These are phyloP conservation scores for Leishmania arabica DNA, from an alignment of 208 protist species.

Conservation along the genomic window DNA sequence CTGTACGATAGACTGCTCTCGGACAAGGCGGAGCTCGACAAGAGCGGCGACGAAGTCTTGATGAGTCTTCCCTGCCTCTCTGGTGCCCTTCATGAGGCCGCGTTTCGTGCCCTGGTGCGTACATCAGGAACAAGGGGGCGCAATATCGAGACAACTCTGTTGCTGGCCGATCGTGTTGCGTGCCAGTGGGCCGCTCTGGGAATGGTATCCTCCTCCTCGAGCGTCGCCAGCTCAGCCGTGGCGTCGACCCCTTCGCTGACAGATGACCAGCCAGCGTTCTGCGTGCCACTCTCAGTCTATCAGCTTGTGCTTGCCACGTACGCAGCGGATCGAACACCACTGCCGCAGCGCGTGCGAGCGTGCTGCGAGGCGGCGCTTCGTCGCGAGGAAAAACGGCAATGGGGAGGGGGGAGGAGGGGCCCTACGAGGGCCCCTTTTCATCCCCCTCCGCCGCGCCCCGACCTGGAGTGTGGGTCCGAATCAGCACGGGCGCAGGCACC, in stretches of 20 bases:
- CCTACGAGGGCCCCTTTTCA: neutral
- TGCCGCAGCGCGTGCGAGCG: neutral
- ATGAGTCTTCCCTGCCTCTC: neutral
- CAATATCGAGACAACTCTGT: neutral
- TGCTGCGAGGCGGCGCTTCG: slow-evolving; percentile 14
- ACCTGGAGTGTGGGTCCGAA: neutral
- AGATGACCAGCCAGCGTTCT: neutral
- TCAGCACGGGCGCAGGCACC: neutral
- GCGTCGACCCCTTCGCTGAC: neutral
- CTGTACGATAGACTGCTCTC: neutral
- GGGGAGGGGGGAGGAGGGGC: neutral
- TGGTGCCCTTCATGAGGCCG: neutral
- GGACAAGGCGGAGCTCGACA: neutral
- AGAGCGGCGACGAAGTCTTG: neutral
- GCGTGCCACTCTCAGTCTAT: neutral
- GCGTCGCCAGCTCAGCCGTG: neutral
- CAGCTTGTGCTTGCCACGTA: slow-evolving; percentile 4
- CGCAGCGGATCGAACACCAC: neutral
- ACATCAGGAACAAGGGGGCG: neutral
- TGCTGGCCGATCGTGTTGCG: neutral
- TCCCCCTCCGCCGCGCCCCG: neutral
- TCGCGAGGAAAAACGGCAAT: neutral
- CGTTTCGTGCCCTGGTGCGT: neutral
- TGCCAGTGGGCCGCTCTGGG: neutral
- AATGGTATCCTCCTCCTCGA: neutral